Evolutionary conservation across 257 asterid genomes (phyloP).

Genomic region (Nicotiana undulata): DNA sequence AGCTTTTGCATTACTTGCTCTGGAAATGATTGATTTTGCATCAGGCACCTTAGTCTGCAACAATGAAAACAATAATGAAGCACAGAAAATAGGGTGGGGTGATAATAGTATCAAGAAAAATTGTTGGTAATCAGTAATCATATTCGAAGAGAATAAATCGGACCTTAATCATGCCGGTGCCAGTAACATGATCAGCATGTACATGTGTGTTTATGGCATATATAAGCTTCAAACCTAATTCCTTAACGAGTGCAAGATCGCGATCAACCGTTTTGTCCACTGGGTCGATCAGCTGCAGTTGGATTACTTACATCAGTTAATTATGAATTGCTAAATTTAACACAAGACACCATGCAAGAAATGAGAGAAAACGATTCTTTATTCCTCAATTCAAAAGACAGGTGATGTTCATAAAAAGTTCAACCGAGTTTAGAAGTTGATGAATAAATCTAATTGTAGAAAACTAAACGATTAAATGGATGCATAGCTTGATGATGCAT

Average conservation of each 20-base stretch:
- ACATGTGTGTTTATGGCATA: conserved; percentile 95
- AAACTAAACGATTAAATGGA: background rate
- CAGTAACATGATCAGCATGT: conserved; percentile 97
- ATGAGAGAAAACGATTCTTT: background rate
- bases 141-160: background rate
- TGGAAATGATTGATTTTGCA: conserved; percentile 81
- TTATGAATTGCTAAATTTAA: background rate
- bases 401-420: no score
- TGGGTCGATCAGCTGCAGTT: conserved; percentile 79
- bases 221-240: conserved; percentile 80
- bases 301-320: background rate
- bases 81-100: background rate
- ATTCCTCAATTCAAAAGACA: background rate
- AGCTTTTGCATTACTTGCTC: conserved; percentile 89
- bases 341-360: background rate
- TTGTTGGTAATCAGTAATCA: background rate
- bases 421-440: background rate
- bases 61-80: conserved; percentile 9
- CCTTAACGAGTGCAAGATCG: conserved; percentile 77
- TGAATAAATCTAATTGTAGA: background rate
- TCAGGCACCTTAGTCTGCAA: conserved; percentile 72
- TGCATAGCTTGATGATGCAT: background rate
- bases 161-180: conserved; percentile 89
- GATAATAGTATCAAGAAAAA: no score
- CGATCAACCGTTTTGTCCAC: conserved; percentile 84